Percentiles rank a stretch among this genome's conserved stretches.
Conservation (phyloP, 805 yeast species). For the Candida rishiriensis region DNA sequence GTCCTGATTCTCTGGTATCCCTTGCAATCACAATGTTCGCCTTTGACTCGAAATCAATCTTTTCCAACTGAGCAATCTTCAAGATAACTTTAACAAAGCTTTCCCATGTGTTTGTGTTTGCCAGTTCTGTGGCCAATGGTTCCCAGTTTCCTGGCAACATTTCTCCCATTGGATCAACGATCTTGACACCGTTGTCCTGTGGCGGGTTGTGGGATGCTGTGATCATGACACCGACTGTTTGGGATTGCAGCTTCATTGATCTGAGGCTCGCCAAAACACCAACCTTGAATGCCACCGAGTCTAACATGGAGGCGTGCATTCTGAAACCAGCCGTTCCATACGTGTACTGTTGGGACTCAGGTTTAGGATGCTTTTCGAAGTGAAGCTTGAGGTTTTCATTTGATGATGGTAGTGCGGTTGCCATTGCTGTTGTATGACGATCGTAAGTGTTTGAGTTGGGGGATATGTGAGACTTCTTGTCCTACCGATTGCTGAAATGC, state of each 20-base stretch:
- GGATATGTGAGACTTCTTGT: too few relatives aligned
- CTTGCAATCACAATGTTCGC: conserved; percentile 66
- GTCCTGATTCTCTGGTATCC: conserved; percentile 87
- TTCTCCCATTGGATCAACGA: conserved; percentile 91
- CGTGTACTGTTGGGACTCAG: conserved; percentile 39
- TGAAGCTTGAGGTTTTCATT: conserved; percentile 8
- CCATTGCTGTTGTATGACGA: background rate
- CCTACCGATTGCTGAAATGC: too few relatives aligned
- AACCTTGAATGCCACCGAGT: conserved; percentile 77
- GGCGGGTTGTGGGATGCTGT: conserved; percentile 97
- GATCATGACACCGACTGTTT: conserved; percentile 90
- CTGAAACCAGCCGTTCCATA: conserved; percentile 99
- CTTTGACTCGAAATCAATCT: conserved; percentile 39
- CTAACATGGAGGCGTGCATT: conserved; percentile 61
- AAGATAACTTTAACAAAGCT: conserved; percentile 38
- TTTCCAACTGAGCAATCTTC: conserved; percentile 34
- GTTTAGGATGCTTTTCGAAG: conserved; percentile 38
- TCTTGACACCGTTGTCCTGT: conserved; percentile 82
- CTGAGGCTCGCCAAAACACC: conserved; percentile 81
- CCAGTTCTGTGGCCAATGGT: conserved; percentile 67
- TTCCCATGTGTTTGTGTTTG: conserved; percentile 55
- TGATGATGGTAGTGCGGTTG: background rate
- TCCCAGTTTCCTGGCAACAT: conserved; percentile 90
- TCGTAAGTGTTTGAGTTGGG: background rate
- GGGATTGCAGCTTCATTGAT: conserved; percentile 63